Evolutionary conservation across 805 yeast genomes (phyloP).

Genomic region (Pichia gijzeniarum): DNA sequence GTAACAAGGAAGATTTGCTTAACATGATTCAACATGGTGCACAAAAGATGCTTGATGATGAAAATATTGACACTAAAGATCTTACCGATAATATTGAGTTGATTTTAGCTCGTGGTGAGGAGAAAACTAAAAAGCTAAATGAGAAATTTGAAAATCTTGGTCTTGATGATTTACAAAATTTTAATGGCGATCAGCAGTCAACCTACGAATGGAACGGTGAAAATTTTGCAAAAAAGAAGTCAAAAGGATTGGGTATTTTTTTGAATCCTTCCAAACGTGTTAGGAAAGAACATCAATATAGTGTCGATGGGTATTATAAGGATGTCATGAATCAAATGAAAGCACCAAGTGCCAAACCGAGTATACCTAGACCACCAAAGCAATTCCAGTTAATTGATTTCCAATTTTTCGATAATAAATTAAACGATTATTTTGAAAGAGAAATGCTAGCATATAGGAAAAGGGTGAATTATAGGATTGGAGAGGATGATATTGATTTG

Average conservation of each 20-base stretch:
- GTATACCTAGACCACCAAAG: slow-evolving; percentile 56
- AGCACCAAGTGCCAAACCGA: slow-evolving; percentile 34
- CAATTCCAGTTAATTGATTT: slow-evolving; percentile 59
- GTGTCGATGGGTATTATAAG: slow-evolving; percentile 69
- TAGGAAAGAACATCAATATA: slow-evolving; percentile 71
- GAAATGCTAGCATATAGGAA: slow-evolving; percentile 62
- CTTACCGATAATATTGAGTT: slow-evolving; percentile 53
- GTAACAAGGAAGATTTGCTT: slow-evolving; percentile 76
- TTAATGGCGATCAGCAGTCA: slow-evolving; percentile 65
- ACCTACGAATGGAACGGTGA: slow-evolving; percentile 98
- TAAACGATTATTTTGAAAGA: slow-evolving; percentile 48
- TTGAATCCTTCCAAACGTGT: slow-evolving; percentile 72
- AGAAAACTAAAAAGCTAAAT: slow-evolving; percentile 71
- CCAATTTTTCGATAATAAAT: slow-evolving; percentile 59
- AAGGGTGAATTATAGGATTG: slow-evolving; percentile 50
- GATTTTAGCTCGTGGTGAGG: slow-evolving; percentile 73
- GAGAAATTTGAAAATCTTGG: slow-evolving; percentile 82
- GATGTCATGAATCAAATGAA: slow-evolving; percentile 46
- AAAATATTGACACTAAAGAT: slow-evolving; percentile 17
- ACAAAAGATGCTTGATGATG: slow-evolving; percentile 65
- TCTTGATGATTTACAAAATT: slow-evolving; percentile 87
- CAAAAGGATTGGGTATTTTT: slow-evolving; percentile 47
- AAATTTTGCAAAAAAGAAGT: slow-evolving; percentile 61
- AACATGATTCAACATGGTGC: slow-evolving; percentile 99
- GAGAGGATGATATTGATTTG: slow-evolving; percentile 50